A percentile compares a stretch with the other conserved stretches of the same genome.
Evolutionary conservation across 2,329 filamentous ascomycete genomes (phyloP).

Genomic region (Aspergillus neotritici): DNA sequence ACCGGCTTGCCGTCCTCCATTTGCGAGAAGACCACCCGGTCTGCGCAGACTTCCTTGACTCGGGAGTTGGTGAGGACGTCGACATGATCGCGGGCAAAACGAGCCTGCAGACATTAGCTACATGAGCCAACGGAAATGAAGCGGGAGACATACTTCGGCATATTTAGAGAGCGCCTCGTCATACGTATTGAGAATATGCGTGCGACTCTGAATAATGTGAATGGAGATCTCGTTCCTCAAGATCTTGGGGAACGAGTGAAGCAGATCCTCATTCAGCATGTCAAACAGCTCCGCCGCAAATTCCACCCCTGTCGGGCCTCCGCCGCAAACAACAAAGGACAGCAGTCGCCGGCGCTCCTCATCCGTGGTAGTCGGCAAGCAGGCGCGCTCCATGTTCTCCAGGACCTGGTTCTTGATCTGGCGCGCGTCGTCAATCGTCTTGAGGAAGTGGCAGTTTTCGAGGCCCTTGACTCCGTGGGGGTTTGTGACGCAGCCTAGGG

Average conservation of each 20-base stretch:
- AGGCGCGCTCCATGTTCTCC: constrained; percentile 82
- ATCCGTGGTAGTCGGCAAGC: constrained; percentile 85
- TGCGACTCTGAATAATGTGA: constrained; percentile 89
- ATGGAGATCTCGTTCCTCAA: constrained; percentile 97
- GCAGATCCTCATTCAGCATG: constrained; percentile 90
- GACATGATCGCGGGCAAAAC: constrained; percentile 85
- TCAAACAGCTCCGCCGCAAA: constrained; percentile 96
- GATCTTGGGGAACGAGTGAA: constrained; percentile 74
- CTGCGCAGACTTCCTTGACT: constrained; percentile 77
- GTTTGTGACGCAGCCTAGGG: constrained; percentile 72
- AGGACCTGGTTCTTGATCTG: constrained; percentile 83
- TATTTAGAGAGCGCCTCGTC: constrained; percentile 91
- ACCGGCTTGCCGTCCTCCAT: constrained; percentile 67
- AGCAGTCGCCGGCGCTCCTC: constrained; percentile 80
- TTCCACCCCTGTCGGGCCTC: constrained; percentile 93
- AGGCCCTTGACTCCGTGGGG: constrained; percentile 92
- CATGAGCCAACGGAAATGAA: background rate
- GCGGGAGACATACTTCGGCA: constrained; percentile 57
- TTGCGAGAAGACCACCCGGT: constrained; percentile 86
- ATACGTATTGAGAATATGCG: constrained; percentile 96
- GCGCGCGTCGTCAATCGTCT: constrained; percentile 88
- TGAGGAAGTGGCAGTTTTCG: constrained; percentile 89
- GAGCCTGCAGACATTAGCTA: constrained; percentile 43
- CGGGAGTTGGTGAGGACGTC: constrained; percentile 88
- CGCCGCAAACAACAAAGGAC: constrained; percentile 93